Evolutionary conservation across 305 asterid genomes (phyloP).

Genomic region (Ruellia speciosa): DNA sequence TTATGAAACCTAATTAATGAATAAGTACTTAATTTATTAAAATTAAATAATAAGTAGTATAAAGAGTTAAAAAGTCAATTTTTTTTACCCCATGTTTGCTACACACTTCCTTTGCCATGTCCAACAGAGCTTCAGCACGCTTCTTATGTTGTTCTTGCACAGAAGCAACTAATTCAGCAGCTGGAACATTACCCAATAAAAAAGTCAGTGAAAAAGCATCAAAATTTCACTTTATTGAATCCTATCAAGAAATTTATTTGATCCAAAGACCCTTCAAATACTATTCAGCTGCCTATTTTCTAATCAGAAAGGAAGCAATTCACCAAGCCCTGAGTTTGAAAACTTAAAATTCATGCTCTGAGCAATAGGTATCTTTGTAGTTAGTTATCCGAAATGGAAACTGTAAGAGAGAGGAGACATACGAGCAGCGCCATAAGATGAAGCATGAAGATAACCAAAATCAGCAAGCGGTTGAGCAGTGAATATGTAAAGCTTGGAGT

Average conservation of each 20-base stretch:
- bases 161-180: constrained; percentile 30
- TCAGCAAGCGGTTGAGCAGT: constrained; percentile 40
- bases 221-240: too few relatives aligned
- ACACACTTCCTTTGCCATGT: constrained; percentile 45
- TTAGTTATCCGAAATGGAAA: too few relatives aligned
- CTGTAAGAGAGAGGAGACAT: constrained; percentile 16
- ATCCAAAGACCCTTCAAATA: too few relatives aligned
- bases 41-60: not conserved
- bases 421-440: constrained; percentile 48
- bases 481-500: constrained; percentile 29
- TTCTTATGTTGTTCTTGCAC: constrained; percentile 35
- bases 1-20: too few relatives aligned
- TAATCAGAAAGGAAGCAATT: too few relatives aligned
- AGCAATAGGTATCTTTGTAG: too few relatives aligned
- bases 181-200: constrained; percentile 25
- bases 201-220: too few relatives aligned
- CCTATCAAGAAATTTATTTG: too few relatives aligned
- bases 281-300: too few relatives aligned
- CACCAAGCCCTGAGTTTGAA: too few relatives aligned
- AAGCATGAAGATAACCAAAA: constrained; percentile 34
- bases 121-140: constrained; percentile 36
- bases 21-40: too few relatives aligned
- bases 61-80: not conserved
- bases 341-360: too few relatives aligned
- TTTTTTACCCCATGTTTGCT: constrained; percentile 33